A percentile compares a stretch with the other conserved stretches of the same genome.
Evolutionary conservation across 176 grass and related monocot species (phyloP).

Genomic region (Phragmites australis): DNA sequence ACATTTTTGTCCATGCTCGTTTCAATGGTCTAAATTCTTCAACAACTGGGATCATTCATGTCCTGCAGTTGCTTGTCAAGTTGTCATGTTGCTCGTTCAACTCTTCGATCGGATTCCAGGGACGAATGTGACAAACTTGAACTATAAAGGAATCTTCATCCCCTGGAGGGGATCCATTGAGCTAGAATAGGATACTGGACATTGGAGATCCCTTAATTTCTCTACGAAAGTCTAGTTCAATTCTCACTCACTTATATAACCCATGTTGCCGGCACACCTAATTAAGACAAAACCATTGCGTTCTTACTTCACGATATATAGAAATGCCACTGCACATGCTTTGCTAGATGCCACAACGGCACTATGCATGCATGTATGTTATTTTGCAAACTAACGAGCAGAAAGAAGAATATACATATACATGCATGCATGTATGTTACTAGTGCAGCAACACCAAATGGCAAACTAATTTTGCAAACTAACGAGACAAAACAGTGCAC

Average conservation of each 20-base stretch:
- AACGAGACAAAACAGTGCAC: no score
- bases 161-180: slow-evolving; percentile 4
- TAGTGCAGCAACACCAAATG: no score
- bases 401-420: not conserved
- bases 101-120: slow-evolving; percentile 17
- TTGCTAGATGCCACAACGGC: not conserved
- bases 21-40: not conserved
- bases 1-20: not conserved
- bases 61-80: slow-evolving; percentile 1
- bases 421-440: no score
- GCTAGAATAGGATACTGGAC: not conserved
- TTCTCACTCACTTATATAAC: not conserved
- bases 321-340: slow-evolving; percentile 1
- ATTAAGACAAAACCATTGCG: not conserved
- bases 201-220: not conserved
- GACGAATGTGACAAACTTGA: slow-evolving; percentile 4
- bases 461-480: no score
- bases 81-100: no score
- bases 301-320: not conserved
- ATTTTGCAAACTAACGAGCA: not conserved
- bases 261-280: slow-evolving; percentile 7
- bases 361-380: not conserved
- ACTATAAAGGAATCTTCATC: slow-evolving; percentile 14
- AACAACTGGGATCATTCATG: not conserved
- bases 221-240: not conserved